Evolutionary conservation across 2,329 filamentous ascomycete species (phyloP), one percentile per base, ranked within the genome.

Genomic region (Seiridium cupressi): DNA sequence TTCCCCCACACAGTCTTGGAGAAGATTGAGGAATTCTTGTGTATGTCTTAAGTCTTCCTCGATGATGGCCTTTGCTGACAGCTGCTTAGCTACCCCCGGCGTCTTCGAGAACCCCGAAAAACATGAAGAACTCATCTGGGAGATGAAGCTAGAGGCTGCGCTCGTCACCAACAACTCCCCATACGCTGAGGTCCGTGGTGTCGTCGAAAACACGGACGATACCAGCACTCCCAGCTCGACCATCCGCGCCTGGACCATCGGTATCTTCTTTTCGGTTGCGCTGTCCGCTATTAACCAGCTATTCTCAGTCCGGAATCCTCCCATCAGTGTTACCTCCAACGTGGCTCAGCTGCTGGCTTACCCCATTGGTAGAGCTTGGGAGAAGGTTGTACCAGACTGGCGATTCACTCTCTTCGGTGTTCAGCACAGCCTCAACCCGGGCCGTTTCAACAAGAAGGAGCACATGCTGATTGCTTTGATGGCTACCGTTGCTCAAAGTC

Each of bases 361-460:
- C 57, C 77, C 77, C 0, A 55, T 77, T 0, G 77, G 77, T 1
- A 66, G 72, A 6, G 60, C 71, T 0, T 72, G 75, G 70, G 71
- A 74, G 61, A 68, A 68, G 57, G 58, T 70, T 40, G 65, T 77
- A 48, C 74, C 76, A 3, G 74, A 74, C 64, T 65, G 62, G 13
- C 63, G 69, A 4, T 74, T 78, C 31, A 73, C 67, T 0, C 63
- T 76, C 5, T 72, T 77, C 47, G 80, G 80, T 8, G 66, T 76
- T 31, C 74, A 77, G 26, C 79, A 82, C 66, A 79, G 76, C 4
- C 74, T 85, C 11, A 86, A 85, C 65, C 83, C 84, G 0, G 83
- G 83, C 0, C 80, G 79, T 2, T 86, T 86, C 66, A 82, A 80
- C 59, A 80, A 80, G 67, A 86, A 86, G 72, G 84, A 86, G 70